Evolutionary conservation across 305 asterid species (phyloP).

Genomic region (Fraxinus paxiana): DNA sequence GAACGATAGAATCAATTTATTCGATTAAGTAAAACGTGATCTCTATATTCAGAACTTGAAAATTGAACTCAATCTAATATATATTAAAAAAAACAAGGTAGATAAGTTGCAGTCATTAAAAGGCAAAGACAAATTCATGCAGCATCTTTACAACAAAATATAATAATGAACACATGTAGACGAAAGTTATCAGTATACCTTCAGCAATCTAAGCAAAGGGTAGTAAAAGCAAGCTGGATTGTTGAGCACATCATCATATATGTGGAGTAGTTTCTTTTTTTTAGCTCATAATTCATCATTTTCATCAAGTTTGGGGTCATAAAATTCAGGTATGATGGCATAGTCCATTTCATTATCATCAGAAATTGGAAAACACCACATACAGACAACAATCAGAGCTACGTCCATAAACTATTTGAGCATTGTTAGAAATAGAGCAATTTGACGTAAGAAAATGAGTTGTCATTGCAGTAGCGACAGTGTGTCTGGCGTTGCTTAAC

Average conservation of each 20-base stretch:
- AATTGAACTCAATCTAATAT: no score
- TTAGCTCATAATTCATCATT: slow-evolving; percentile 69
- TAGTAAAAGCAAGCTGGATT: slow-evolving; percentile 84
- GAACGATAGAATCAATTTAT: no score
- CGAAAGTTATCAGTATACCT: slow-evolving; percentile 36
- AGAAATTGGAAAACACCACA: slow-evolving; percentile 42
- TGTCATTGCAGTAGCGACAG: slow-evolving; percentile 11
- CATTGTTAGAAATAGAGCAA: neutral
- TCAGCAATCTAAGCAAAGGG: slow-evolving; percentile 59
- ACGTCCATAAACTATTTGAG: neutral
- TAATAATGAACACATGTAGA: neutral
- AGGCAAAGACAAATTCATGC: neutral
- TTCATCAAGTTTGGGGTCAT: slow-evolving; percentile 62
- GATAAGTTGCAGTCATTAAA: no score
- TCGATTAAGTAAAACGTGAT: no score
- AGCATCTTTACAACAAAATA: neutral
- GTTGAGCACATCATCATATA: slow-evolving; percentile 54
- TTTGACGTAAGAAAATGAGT: neutral
- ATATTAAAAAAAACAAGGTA: no score
- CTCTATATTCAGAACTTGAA: no score
- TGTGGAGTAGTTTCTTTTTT: slow-evolving; percentile 50
- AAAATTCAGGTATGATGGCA: slow-evolving; percentile 72
- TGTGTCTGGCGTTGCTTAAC: slow-evolving; percentile 87
- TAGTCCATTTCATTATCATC: slow-evolving; percentile 88
- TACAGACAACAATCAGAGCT: neutral